Evolutionary conservation across 768 basidiomycete genomes (phyloP), one percentile per base, ranked within the genome.

Genomic region (Rhodosporidiobolus sp.): DNA sequence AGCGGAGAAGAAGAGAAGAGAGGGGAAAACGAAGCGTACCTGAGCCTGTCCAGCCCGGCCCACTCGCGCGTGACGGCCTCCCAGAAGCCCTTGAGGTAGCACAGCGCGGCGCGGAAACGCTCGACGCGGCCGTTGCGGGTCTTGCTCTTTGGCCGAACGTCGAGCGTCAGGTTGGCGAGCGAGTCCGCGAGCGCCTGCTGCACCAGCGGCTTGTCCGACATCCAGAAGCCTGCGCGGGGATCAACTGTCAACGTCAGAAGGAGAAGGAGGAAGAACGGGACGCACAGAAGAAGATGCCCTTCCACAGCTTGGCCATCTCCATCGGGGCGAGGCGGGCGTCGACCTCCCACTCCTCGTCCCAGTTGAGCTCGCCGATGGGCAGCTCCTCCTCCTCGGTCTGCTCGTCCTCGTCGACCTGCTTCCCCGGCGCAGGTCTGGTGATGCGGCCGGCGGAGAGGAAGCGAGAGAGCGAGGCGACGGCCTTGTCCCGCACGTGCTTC

Each of bases 161-260:
- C 85, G 59, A 97, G 82, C 10, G 94, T 78, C 50, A 97, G 83
- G 74, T 92, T 88, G 26, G 95, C 90, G 50, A 99, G 82, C 77
- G 94, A 91, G 24, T 85, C 84, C 0, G 95, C 92, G 24, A 99
- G 85, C 22, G 88, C 89, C 80, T 98, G 95, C 80, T 98, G 95
- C 14, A 97, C 90, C 16, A 94, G 85, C 8, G 94, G 94, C 80
- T 98, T 99, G 82, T 99, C 95, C 17, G 94, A 97, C 94, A 97
- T 97, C 94, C 95, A 99, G 82, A 94, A 98, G 80, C 95, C 94
- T 96, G 76, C 12, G 45, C 43, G n/a, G 1, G 22, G 32, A 0
- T 8, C 17, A 19, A 28, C 19, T 6, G 28, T 58, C n/a, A 59
- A 56, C 48, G 54, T 8, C 26, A 5, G 14, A 3, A 17, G 7